Evolutionary conservation across 176 grass and related monocot species (phyloP).

Genomic region (Eragrostis nindensis): DNA sequence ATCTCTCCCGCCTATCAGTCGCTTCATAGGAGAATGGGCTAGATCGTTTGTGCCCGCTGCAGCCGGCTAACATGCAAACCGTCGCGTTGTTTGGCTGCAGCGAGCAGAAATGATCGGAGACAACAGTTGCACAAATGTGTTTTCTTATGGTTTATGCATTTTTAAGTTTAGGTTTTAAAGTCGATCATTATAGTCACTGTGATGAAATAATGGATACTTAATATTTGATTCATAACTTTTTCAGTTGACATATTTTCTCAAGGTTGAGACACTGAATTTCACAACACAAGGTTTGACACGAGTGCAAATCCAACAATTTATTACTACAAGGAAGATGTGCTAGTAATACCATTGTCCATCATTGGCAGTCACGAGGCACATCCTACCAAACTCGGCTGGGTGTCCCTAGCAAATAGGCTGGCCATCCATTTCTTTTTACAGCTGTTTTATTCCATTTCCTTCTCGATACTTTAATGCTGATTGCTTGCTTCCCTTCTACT

Average conservation of each 20-base stretch:
- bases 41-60: too few species aligned
- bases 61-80: too few species aligned
- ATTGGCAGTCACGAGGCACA: neutral
- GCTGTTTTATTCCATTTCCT: slow-evolving; percentile 38
- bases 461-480: slow-evolving; percentile 40
- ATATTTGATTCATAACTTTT: too few species aligned
- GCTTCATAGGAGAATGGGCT: too few species aligned
- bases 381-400: neutral
- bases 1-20: too few species aligned
- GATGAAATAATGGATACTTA: too few species aligned
- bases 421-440: slow-evolving; percentile 38
- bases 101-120: too few species aligned
- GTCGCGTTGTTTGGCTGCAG: too few species aligned
- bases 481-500: slow-evolving; percentile 50
- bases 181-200: too few species aligned
- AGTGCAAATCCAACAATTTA: neutral
- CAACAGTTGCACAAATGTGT: too few species aligned
- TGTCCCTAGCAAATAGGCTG: slow-evolving; percentile 3
- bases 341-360: neutral
- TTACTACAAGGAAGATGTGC: neutral
- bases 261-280: neutral
- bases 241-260: neutral
- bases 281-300: neutral
- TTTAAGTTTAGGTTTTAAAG: too few species aligned
- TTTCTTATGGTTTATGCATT: too few species aligned